These are phyloP conservation scores for Globisporangium emineosum DNA, from an alignment of 352 stramenopile genomes.

Conservation along the genomic window DNA sequence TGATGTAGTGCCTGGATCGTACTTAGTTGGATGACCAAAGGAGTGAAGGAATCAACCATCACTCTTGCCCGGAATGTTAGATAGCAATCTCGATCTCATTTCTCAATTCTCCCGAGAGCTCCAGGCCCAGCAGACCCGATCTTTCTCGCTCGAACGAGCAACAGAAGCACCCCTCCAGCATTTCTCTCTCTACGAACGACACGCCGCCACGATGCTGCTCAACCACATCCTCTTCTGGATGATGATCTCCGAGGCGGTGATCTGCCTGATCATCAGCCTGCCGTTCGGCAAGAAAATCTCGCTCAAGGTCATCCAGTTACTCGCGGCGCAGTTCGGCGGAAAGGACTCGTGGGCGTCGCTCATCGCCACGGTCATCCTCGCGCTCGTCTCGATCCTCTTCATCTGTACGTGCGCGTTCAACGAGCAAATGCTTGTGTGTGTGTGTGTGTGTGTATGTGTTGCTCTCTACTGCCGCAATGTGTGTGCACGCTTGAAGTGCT, in stretches of 20 bases:
- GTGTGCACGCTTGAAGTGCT: background rate
- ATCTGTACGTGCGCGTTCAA: constrained; percentile 42
- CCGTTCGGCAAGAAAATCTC: constrained; percentile 60
- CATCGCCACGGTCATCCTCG: constrained; percentile 48
- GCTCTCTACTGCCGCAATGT: background rate
- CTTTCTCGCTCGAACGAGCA: constrained; percentile 4
- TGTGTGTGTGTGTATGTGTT: too few relatives aligned
- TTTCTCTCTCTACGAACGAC: background rate
- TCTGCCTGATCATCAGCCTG: constrained; percentile 51
- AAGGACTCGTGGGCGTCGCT: constrained; percentile 43
- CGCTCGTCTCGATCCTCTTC: constrained; percentile 67
- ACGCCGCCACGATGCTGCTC: constrained; percentile 23
- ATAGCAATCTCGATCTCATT: background rate
- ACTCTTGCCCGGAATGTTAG: background rate
- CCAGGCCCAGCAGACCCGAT: background rate
- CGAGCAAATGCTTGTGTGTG: background rate
- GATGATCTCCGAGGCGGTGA: constrained; percentile 41
- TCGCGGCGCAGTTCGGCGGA: constrained; percentile 37
- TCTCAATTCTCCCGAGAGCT: background rate
- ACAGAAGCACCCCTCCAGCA: background rate
- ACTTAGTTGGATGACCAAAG: background rate
- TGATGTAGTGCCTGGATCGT: too few relatives aligned
- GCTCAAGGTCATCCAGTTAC: constrained; percentile 56
- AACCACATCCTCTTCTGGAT: constrained; percentile 59
- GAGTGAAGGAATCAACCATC: background rate